Base-by-base conservation (phyloP, 495 filamentous ascomycete genomes). In the Penicillium flavigenum region DNA sequence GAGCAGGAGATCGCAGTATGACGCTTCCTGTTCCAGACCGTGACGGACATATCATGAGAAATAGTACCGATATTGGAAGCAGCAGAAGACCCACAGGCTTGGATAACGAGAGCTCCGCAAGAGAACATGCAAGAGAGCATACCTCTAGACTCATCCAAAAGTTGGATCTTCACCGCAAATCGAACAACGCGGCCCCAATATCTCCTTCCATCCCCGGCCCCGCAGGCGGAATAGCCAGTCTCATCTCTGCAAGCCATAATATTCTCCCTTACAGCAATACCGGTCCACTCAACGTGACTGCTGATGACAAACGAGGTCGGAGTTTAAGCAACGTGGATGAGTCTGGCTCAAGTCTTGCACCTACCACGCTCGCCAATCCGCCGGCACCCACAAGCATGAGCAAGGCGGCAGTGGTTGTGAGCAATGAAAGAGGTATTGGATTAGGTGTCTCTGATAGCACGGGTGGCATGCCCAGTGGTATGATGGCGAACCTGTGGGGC, bases 401-500 rank as follows among this genome's bases (percentile, higher is more conserved):
- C 72, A 92, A 90, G 60, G 84, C 85, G 19, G 93, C 92, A 27
- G 87, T 97, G 43, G 78, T 90, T 22, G 83, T 92, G 19, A 90
- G 88, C 64, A 83, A 89, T 58, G 88, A 96, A 68, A 82, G 83
- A 56, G 87, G 80, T 12, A 78, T 88, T 56, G 81, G 78, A n/a
- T 62, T 84, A 51, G 81, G 83, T 11, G 67, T 76, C 38, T 77
- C 77, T 38, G 86, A 86, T 60, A 78, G 77, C 48, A 84, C 83
- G 17, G 88, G 88, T 16, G 80, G 82, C 3, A 84, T 94, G 78
- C 88, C 91, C 0, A 88, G 85, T 56, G 91, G 89, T 19, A 83
- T 95, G 61, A 85, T 96, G 81, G 92, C 91, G 19, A 97, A 97
- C 63, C 76, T 94, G 52, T 97, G 92, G 92, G 92, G 92, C 44